Conservation (phyloP, 495 filamentous ascomycete species). For the Talaromyces thailandensis region DNA sequence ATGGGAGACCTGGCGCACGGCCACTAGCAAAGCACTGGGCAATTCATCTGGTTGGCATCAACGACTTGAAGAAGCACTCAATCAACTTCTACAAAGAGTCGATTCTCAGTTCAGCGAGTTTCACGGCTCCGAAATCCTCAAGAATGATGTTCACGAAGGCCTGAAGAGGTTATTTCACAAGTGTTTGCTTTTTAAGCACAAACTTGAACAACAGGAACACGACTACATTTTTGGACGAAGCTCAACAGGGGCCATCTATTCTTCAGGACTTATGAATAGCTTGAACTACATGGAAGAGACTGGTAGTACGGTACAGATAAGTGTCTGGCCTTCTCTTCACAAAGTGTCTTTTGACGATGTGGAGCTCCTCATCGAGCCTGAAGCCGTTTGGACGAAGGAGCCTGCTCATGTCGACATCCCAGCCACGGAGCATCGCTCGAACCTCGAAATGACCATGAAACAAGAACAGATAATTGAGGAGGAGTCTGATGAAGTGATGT, state of each 20-base stretch:
- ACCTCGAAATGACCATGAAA: neutral
- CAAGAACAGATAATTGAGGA: neutral
- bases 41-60: no score
- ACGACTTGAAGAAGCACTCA: neutral
- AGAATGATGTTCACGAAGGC: neutral
- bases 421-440: neutral
- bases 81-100: neutral
- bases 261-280: neutral
- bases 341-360: neutral
- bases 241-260: neutral
- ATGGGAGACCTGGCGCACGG: conserved; percentile 11
- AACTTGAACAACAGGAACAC: conserved; percentile 13
- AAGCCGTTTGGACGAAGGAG: neutral
- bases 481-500: neutral
- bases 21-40: conserved; percentile 6
- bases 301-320: neutral
- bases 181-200: conserved; percentile 13
- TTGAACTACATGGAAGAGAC: neutral
- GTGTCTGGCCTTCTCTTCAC: neutral
- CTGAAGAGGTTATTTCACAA: conserved; percentile 2
- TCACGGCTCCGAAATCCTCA: neutral
- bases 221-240: conserved; percentile 12
- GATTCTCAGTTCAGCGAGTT: neutral
- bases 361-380: neutral
- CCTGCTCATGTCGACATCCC: neutral